A percentile compares a stretch with the other conserved stretches of the same genome.
Conservation (phyloP, 345 rosid genomes). For the Sapria himalayana region DNA sequence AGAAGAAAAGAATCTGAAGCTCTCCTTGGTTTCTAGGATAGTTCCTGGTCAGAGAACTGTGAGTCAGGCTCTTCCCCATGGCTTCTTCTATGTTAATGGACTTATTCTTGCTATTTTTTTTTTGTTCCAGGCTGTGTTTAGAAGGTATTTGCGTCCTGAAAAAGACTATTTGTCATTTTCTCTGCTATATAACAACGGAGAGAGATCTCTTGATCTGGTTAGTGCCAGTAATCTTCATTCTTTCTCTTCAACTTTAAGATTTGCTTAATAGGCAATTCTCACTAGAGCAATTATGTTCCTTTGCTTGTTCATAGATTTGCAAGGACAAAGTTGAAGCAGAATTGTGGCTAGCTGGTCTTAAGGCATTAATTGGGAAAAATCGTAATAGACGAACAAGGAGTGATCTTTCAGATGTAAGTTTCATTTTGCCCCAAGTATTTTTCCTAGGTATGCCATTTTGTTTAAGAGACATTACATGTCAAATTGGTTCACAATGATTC, state of each 20-base stretch:
- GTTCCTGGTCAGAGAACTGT: slow-evolving; percentile 94
- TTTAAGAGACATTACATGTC: too few species aligned
- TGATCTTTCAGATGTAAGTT: slow-evolving; percentile 55
- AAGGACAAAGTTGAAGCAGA: slow-evolving; percentile 87
- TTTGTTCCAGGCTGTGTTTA: slow-evolving; percentile 60
- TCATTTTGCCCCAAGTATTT: background rate
- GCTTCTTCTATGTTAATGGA: slow-evolving; percentile 1
- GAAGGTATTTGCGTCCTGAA: slow-evolving; percentile 82
- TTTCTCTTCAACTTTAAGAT: background rate
- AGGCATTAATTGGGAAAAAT: slow-evolving; percentile 33
- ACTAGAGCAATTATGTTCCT: slow-evolving; percentile 4
- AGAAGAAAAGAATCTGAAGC: slow-evolving; percentile 45
- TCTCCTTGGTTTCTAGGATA: slow-evolving; percentile 41
- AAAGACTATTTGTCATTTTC: slow-evolving; percentile 90
- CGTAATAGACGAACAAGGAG: slow-evolving; percentile 36
- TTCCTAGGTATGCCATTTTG: too few species aligned
- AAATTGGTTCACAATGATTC: too few species aligned
- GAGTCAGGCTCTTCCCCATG: slow-evolving; percentile 15
- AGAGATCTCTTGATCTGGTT: slow-evolving; percentile 92
- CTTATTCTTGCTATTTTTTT: slow-evolving; percentile 3
- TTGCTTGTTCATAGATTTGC: slow-evolving; percentile 44
- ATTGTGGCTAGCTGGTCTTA: slow-evolving; percentile 80
- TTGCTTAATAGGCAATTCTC: slow-evolving; percentile 7
- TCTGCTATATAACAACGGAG: slow-evolving; percentile 69
- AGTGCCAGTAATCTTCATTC: slow-evolving; percentile 11